phyloP scores from a whole-genome alignment of 2,329 filamentous ascomycete species.

The Pseudogymnoascus sp. region DNA sequence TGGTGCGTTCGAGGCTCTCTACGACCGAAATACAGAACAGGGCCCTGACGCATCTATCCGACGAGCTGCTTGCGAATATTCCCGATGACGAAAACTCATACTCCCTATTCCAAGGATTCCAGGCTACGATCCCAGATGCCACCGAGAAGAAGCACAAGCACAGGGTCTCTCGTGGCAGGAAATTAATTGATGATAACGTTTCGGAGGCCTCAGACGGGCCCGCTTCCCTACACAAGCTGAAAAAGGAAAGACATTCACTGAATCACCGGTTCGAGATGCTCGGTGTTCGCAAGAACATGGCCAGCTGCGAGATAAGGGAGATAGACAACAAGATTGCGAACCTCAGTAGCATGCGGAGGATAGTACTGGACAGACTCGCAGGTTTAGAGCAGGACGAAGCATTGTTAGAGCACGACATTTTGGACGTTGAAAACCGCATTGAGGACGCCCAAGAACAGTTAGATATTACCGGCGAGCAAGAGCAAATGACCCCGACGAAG shows the following conservation, averaged over 20 bases:
- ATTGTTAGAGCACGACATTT: slow-evolving; percentile 76
- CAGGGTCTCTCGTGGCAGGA: slow-evolving; percentile 66
- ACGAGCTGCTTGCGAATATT: slow-evolving; percentile 83
- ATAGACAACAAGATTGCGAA: slow-evolving; percentile 97
- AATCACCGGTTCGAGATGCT: slow-evolving; percentile 87
- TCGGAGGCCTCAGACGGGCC: slow-evolving; percentile 46
- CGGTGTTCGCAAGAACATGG: slow-evolving; percentile 92
- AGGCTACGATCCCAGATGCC: slow-evolving; percentile 72
- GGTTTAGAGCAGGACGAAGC: slow-evolving; percentile 85
- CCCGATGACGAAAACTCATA: slow-evolving; percentile 81
- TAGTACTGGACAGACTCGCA: slow-evolving; percentile 80
- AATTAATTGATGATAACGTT: slow-evolving; percentile 62
- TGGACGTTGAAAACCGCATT: slow-evolving; percentile 54
- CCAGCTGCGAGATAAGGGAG: slow-evolving; percentile 88
- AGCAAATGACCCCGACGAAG: slow-evolving; percentile 44
- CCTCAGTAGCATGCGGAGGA: slow-evolving; percentile 83
- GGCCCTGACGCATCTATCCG: slow-evolving; percentile 77
- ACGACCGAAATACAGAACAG: slow-evolving; percentile 90
- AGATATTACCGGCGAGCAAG: slow-evolving; percentile 52
- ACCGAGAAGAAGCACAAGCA: slow-evolving; percentile 64
- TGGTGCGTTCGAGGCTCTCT: slow-evolving; percentile 86
- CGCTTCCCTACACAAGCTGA: slow-evolving; percentile 64
- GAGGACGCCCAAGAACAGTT: slow-evolving; percentile 54
- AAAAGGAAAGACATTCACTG: slow-evolving; percentile 71
- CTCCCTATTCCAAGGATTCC: slow-evolving; percentile 93